These are phyloP conservation scores for Musa schizocarpa DNA, from an alignment of 176 grass and related monocot species.

Conservation along the genomic window DNA sequence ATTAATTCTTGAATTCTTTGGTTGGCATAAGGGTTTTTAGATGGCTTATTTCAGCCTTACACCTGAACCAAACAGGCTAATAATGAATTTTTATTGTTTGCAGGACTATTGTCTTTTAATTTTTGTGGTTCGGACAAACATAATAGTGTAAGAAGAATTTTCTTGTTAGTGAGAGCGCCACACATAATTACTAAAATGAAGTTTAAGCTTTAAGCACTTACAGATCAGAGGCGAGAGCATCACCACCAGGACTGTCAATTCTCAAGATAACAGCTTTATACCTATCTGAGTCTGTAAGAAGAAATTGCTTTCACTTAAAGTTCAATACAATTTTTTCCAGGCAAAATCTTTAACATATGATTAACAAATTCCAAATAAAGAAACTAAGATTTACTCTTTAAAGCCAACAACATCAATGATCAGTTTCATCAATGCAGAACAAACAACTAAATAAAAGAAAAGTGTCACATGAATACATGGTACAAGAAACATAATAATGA, in stretches of 20 bases:
- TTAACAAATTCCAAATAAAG: background rate
- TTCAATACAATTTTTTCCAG: background rate
- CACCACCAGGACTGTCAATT: conserved; percentile 94
- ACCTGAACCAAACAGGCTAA: background rate
- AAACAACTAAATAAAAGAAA: background rate
- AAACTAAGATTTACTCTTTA: background rate
- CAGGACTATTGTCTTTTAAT: background rate
- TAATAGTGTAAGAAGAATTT: background rate
- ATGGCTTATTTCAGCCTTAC: background rate
- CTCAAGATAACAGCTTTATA: conserved; percentile 92
- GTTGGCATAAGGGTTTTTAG: too few relatives aligned
- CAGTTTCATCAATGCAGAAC: background rate
- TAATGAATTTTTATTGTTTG: background rate
- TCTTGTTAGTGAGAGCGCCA: background rate
- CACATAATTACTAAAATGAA: background rate
- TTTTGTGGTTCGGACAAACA: background rate
- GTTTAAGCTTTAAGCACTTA: conserved; percentile 35
- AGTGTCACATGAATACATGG: too few relatives aligned
- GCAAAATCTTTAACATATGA: background rate
- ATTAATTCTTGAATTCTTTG: too few relatives aligned
- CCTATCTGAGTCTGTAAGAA: conserved; percentile 61
- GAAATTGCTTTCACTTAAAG: conserved; percentile 25
- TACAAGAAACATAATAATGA: too few relatives aligned
- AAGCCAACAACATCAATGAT: background rate
- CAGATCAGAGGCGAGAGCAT: conserved; percentile 99